Evolutionary conservation across 2,329 filamentous ascomycete species (phyloP), one percentile per base, ranked within the genome.

Genomic region (Epichloe amarillans): DNA sequence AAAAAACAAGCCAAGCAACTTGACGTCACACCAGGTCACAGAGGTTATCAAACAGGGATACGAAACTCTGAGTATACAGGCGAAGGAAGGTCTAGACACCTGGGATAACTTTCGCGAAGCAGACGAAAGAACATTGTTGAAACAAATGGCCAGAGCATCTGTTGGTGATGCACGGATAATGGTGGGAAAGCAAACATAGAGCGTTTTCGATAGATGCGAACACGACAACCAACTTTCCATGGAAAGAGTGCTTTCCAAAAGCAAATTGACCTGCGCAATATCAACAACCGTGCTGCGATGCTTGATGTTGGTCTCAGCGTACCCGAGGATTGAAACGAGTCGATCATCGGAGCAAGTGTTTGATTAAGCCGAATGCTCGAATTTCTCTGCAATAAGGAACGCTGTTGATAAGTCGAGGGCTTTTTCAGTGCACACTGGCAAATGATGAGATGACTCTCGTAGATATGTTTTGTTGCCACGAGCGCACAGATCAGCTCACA

Each of bases 11-110:
- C 77, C 79, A 53, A 85, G 81, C 60, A 81, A 86, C 57, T 70
- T 96, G 53, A 95, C 87, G 52, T 89, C 85, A 38, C 75, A 80
- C 47, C 86, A 96, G 64, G 89, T 98, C 39, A 84, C 84, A 41
- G 84, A 86, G 57, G 86, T 96, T 30, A 97, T 98, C 66, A 95
- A 95, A 70, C 86, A 94, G 65, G 93, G 93, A 0, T 97, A 97
- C 62, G 91, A 97, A 66, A 95, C 90, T 37, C 69, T 98, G 60
- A 91, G 86, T 55, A 94, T 98, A 50, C 87, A 94, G 67, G 82
- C 88, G 0, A 88, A 84, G 60, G 90, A 95, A 62, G 90, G 87
- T 0, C 66, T 95, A 57, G 90, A 91, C 64, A 80, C 82, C 38
- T 95, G 88, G 87, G 86, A 88, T 57, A 80, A 76, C 62, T 97